Evolutionary conservation across 192 early-diverging fungal species (phyloP), one percentile per base, ranked within the genome.

Genomic region (Podila horticola): DNA sequence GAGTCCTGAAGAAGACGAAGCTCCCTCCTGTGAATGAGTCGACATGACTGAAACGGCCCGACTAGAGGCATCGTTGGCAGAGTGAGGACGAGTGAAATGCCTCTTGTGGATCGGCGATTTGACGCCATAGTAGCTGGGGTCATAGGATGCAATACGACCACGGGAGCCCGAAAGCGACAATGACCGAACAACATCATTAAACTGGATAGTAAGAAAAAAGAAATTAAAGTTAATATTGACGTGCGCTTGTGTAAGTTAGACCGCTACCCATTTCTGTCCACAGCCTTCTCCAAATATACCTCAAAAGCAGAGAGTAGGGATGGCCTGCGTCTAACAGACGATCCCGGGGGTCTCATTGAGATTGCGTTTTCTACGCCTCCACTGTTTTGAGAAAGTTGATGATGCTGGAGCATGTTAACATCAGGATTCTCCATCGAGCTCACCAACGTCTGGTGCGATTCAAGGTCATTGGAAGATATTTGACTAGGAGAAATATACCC

Each of bases 281-380:
- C 15, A 36, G 45, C 26, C 48, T 62, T 6, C 22, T 36, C 59
- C 8, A 45, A 29, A 64, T 12, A 63, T 79, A 87, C 89, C 84
- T 90, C 89, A 9, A 90, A 71, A 3, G 89, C 89, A 33, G 86
- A 83, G 68, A 90, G 84, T 13, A 90, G 72, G 19, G 87, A 87
- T 22, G 89, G 82, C 52, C 87, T 73, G 45, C 67, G 69, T 31
- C 49, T 71, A 29, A 64, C 58, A 51, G 67, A 41, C 24, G 61
- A 19, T 28, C 71, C 69, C 64, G 71, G 41, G 28, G 84, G 79
- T 52, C 71, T 50, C 59, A 81, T 58, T 1, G 71, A 70, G 17
- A 79, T 67, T 41, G 83, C 58, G 57, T 84, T 68, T 15, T 84
- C 72, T 11, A 67, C 72, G 51, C 75, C 75, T 57, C 66, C 83